These are phyloP conservation scores for Coleophoma crateriformis DNA, from an alignment of 2,329 filamentous ascomycete genomes.

Conservation along the genomic window DNA sequence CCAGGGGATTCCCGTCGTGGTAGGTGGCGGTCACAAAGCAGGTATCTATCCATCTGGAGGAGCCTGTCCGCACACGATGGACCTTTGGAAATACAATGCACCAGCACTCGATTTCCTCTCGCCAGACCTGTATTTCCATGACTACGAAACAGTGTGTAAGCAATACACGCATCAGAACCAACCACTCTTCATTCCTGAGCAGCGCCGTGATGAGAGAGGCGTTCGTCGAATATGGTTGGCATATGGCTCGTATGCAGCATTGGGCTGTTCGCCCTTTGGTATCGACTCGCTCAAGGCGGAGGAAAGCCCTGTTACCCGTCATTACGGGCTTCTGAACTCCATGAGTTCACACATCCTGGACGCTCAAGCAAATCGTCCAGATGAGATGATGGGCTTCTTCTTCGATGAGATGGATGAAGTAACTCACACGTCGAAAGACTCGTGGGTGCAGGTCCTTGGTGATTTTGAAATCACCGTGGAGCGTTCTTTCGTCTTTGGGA, in stretches of 20 bases:
- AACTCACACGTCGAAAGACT: not conserved
- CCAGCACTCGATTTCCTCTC: constrained; percentile 38
- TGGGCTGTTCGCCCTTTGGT: constrained; percentile 35
- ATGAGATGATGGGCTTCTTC: constrained; percentile 32
- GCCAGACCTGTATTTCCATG: constrained; percentile 43
- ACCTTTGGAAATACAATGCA: constrained; percentile 33
- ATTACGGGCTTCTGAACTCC: constrained; percentile 23
- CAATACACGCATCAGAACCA: constrained; percentile 36
- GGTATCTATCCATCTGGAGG: constrained; percentile 33
- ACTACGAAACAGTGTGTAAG: constrained; percentile 38
- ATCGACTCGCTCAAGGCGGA: constrained; percentile 26
- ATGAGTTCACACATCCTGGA: constrained; percentile 22
- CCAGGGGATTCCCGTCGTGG: constrained; percentile 24
- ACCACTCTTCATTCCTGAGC: constrained; percentile 46
- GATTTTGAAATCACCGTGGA: constrained; percentile 31
- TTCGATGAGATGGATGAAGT: constrained; percentile 26
- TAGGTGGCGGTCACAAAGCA: constrained; percentile 27
- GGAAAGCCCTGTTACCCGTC: constrained; percentile 9
- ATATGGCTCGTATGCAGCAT: constrained; percentile 31
- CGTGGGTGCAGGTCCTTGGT: constrained; percentile 10
- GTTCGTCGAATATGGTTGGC: constrained; percentile 36
- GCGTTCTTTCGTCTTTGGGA: constrained; percentile 34
- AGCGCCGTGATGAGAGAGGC: constrained; percentile 41
- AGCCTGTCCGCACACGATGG: constrained; percentile 27
- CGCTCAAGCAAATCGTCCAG: constrained; percentile 18